Evolutionary conservation across 768 basidiomycete genomes (phyloP), one percentile per base, ranked within the genome.

Genomic region (Boletus subcaerulescens): DNA sequence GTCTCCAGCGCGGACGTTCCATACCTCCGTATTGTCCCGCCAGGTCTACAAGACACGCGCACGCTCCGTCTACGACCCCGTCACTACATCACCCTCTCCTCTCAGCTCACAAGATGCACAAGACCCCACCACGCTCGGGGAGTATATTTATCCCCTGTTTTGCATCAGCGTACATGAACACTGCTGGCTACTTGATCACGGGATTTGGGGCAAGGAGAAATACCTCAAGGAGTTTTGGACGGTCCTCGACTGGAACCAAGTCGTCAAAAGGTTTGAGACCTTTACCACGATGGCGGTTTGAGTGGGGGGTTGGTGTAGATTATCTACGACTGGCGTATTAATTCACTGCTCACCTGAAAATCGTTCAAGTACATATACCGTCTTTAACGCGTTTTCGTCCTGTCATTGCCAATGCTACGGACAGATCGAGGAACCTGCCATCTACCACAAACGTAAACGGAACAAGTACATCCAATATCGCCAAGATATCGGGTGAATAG

Each of bases 121-220:
- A 61, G 44, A 66, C 69, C 52, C 71, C 39, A 52, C 59, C 33
- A 55, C 53, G 5, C 59, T 77, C n/a, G 87, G 86, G 32, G 77
- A 80, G 32, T 73, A 74, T 14, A 70, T 95, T 39, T 84, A 77
- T 65, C 93, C 93, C 20, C 67, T 95, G 51, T 85, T 92, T 69
- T 90, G 88, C 58, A 65, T 93, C 48, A 84, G 85, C 41, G 81
- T 91, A 5, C 82, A 93, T 61, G 91, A 93, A 69, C 93, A 92
- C 60, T 86, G 87, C 26, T 96, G 92, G 91, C 77, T 96, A 65
- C 86, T 88, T 20, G 90, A 89, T 38, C 93, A 87, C 60, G 93
- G 93, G 5, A 81, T 96, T 5, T 93, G 91, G 90, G 93, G 93
- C 24, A 90, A 91, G 72, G 91, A 95, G 68, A 80, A 80, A 61